phyloP scores from a whole-genome alignment of 495 filamentous ascomycete genomes.

The Pseudotulostoma volvatum region DNA sequence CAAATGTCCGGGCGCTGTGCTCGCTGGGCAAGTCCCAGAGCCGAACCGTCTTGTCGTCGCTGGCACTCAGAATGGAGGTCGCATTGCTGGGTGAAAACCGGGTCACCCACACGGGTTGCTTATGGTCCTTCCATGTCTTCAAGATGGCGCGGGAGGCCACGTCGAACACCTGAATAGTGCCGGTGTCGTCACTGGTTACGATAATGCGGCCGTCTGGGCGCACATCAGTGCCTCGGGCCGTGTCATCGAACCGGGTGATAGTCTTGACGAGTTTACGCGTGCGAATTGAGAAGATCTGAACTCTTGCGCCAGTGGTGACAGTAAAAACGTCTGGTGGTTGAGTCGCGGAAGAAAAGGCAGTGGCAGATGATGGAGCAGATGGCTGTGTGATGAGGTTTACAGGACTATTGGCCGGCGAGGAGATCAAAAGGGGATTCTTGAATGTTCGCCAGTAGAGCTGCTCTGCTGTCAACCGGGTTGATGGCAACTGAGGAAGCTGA shows the following conservation, averaged over 20 bases:
- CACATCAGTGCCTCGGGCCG: conserved; percentile 72
- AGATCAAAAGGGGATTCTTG: conserved; percentile 70
- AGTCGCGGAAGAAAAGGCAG: conserved; percentile 30
- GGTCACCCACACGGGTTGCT: conserved; percentile 84
- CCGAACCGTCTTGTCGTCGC: conserved; percentile 81
- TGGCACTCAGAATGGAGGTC: conserved; percentile 66
- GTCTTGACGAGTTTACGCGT: conserved; percentile 81
- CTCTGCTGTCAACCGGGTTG: conserved; percentile 52
- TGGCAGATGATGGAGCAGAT: conserved; percentile 29
- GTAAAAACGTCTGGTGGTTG: conserved; percentile 62
- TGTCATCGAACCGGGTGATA: conserved; percentile 80
- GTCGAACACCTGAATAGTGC: conserved; percentile 89
- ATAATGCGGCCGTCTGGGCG: conserved; percentile 76
- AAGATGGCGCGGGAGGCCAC: conserved; percentile 74
- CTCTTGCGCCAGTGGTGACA: conserved; percentile 74
- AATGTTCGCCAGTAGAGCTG: conserved; percentile 92
- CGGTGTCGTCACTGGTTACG: conserved; percentile 78
- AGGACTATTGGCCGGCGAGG: conserved; percentile 68
- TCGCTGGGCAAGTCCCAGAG: conserved; percentile 86
- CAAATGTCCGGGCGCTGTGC: conserved; percentile 53
- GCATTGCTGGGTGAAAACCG: conserved; percentile 76
- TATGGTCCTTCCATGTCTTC: conserved; percentile 91
- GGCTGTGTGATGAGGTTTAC: conserved; percentile 83
- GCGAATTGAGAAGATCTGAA: conserved; percentile 83
- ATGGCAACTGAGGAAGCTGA: conserved; percentile 52